Evolutionary conservation across 257 asterid genomes (phyloP), one percentile per base, ranked within the genome.

Genomic region (Verbena officinalis): DNA sequence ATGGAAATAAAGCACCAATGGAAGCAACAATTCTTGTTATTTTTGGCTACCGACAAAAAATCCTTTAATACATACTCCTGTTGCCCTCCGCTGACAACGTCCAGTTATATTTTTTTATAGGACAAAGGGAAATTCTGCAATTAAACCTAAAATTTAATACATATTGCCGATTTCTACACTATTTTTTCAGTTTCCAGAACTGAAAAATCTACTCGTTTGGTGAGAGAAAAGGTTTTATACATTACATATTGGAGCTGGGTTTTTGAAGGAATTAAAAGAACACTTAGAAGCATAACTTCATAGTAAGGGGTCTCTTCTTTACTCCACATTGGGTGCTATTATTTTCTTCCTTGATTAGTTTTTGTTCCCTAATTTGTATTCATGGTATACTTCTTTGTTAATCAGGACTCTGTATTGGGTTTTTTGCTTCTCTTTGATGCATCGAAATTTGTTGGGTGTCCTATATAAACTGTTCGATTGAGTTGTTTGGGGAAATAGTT

Each of bases 21-120:
- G 79, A 45, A 55, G 67, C 62, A 64, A 66, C 33, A 52, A 36
- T 21, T 64, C 38, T 53, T 69, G 64, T 74, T 30, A 62, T 51
- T 60, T 75, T 64, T 40, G n/a, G 72, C 67, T 53, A 61, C 55
- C 55, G 36, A 52, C 65, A 51, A 55, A 62, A 24, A 3, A 8
- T 27, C 33, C 54, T 42, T 52, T 14, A 34, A 31, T 21, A 34
- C n/a, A 55, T 52, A 10, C 58, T 15, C n/a, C 20, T 43, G 42
- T 43, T 0, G 17, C 57, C 10, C 12, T 50, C 22, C 14, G 9
- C 48, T 49, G 60, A n/a, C 19, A 31, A 34, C 46, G 39, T 16
- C 59, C 23, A 33, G 23, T 22, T 36, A 5, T 9, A 4, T 9
- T 9, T 36, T 36, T 36, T 9, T 2, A 27, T 5, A 2, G 5